These are phyloP conservation scores for Pseudognaphalium luteoalbum DNA, from an alignment of 129 eudicot species.

Conservation along the genomic window DNA sequence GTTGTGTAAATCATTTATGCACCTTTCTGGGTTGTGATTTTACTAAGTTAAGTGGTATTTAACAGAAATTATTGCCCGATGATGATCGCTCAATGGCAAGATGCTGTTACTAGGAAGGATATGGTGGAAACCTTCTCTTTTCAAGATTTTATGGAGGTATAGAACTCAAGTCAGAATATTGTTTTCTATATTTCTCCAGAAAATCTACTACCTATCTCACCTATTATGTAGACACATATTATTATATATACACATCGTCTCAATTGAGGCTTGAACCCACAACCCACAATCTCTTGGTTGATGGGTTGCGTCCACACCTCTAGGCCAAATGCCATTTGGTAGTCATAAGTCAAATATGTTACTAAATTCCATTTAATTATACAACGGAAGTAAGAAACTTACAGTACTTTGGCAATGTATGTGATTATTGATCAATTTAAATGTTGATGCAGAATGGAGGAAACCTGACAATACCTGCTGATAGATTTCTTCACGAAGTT, in stretches of 20 bases:
- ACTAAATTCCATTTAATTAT: not conserved
- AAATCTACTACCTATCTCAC: not conserved
- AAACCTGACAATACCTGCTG: constrained; percentile 77
- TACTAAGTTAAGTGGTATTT: constrained; percentile 14
- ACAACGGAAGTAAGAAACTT: not conserved
- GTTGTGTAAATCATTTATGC: constrained; percentile 1
- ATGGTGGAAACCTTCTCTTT: constrained; percentile 58
- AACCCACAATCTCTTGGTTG: not conserved
- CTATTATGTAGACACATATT: not conserved
- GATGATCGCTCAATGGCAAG: constrained; percentile 85
- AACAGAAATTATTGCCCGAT: constrained; percentile 72
- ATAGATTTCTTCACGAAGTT: constrained; percentile 81
- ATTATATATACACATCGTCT: not conserved
- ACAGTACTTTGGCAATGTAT: not conserved
- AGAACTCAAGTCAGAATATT: not conserved
- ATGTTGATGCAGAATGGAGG: constrained; percentile 64
- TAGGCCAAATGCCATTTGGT: too few relatives aligned
- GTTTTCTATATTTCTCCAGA: not conserved
- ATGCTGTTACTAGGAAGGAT: constrained; percentile 92
- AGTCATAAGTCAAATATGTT: not conserved
- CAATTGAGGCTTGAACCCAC: not conserved
- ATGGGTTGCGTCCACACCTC: too few relatives aligned
- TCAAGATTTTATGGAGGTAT: constrained; percentile 74
- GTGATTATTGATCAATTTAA: not conserved
- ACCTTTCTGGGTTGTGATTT: not conserved